Percentiles rank a stretch among this genome's conserved stretches.
Evolutionary conservation across 2,329 filamentous ascomycete genomes (phyloP).

Genomic region (Dothistroma septosporum): DNA sequence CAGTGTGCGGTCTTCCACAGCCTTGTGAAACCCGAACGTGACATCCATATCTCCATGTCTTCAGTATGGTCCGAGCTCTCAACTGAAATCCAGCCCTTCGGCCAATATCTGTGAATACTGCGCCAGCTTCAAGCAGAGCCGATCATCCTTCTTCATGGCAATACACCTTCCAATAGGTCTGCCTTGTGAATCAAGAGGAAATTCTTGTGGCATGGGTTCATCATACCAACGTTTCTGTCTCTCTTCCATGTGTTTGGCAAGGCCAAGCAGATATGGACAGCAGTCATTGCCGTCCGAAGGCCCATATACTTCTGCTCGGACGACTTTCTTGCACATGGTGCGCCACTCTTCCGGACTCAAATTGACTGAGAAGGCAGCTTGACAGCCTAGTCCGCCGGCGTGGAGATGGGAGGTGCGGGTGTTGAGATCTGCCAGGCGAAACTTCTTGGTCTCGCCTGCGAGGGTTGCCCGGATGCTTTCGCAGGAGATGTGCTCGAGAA

Average conservation of each 20-base stretch:
- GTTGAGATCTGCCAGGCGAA: constrained; percentile 43
- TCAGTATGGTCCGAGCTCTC: not conserved
- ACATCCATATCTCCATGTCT: not conserved
- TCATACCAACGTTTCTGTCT: constrained; percentile 44
- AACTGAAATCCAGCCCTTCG: constrained; percentile 26
- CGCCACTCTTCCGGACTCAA: constrained; percentile 44
- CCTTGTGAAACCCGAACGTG: not conserved
- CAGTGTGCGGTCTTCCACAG: no score
- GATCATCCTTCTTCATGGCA: constrained; percentile 22
- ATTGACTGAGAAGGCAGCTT: constrained; percentile 44
- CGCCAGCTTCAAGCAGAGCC: constrained; percentile 32
- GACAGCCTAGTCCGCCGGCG: constrained; percentile 41
- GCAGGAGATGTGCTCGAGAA: constrained; percentile 39
- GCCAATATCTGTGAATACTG: constrained; percentile 25
- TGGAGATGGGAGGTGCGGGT: constrained; percentile 40
- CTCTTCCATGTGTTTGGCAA: constrained; percentile 39
- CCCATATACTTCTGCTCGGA: constrained; percentile 43
- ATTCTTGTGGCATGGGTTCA: constrained; percentile 20
- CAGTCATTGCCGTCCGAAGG: constrained; percentile 26
- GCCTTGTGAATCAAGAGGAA: constrained; percentile 19
- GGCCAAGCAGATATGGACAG: constrained; percentile 33
- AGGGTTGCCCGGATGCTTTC: constrained; percentile 36
- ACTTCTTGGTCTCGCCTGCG: constrained; percentile 38
- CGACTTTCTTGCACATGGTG: constrained; percentile 42
- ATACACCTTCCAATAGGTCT: constrained; percentile 11